phyloP scores from a whole-genome alignment of 768 basidiomycete genomes.

The Macrolepiota albuminosa region DNA sequence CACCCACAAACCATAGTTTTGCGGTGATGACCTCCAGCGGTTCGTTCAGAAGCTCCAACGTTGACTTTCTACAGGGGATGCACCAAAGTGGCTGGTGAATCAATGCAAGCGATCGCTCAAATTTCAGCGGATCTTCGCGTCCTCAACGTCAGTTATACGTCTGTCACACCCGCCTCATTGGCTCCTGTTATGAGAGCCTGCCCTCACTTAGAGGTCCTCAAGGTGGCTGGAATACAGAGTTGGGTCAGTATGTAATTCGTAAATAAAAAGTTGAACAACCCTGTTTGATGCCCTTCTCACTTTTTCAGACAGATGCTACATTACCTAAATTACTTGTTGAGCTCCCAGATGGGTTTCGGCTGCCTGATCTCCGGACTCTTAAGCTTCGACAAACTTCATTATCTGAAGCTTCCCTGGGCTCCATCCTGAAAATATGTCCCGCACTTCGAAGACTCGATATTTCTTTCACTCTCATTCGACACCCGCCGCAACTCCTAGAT shows the following conservation, averaged over 20 bases:
- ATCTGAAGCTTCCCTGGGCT: slow-evolving; percentile 42
- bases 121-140: slow-evolving; percentile 38
- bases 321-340: slow-evolving; percentile 40
- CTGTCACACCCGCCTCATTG: slow-evolving; percentile 44
- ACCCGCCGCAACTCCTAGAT: slow-evolving; percentile 21
- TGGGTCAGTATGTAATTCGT: slow-evolving; percentile 39
- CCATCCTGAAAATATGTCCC: slow-evolving; percentile 42
- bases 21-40: slow-evolving; percentile 33
- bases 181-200: slow-evolving; percentile 34
- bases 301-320: slow-evolving; percentile 49
- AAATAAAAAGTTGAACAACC: not conserved
- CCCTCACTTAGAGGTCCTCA: slow-evolving; percentile 45
- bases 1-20: slow-evolving; percentile 44
- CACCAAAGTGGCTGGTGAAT: slow-evolving; percentile 47
- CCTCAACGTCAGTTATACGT: slow-evolving; percentile 61
- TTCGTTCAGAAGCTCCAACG: not conserved
- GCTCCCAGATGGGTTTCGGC: slow-evolving; percentile 20
- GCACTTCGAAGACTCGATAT: slow-evolving; percentile 52
- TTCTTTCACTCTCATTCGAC: slow-evolving; percentile 56
- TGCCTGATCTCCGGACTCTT: slow-evolving; percentile 43
- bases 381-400: slow-evolving; percentile 55
- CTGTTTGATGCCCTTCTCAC: not conserved
- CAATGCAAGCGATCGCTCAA: slow-evolving; percentile 37
- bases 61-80: slow-evolving; percentile 43
- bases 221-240: slow-evolving; percentile 56